A percentile compares a stretch with the other conserved stretches of the same genome.
These are phyloP conservation scores for Xylariaceae sp. DNA, from an alignment of 2,329 filamentous ascomycete genomes.

Conservation along the genomic window DNA sequence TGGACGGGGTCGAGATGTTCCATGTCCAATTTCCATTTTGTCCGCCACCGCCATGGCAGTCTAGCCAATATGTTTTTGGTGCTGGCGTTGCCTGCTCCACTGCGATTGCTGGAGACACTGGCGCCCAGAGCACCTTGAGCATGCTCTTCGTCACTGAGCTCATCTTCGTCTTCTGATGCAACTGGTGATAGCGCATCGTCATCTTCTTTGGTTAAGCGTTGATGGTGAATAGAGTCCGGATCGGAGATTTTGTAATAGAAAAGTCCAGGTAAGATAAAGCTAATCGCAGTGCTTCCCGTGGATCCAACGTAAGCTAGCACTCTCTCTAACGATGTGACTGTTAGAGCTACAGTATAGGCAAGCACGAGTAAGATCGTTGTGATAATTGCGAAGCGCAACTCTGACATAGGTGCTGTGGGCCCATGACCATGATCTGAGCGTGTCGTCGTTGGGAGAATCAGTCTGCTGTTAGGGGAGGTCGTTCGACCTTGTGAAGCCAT, in stretches of 20 bases:
- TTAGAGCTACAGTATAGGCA: slow-evolving; percentile 84
- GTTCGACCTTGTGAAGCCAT: slow-evolving; percentile 37
- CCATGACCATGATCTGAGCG: slow-evolving; percentile 50
- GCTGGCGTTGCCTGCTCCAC: slow-evolving; percentile 36
- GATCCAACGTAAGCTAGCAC: slow-evolving; percentile 93
- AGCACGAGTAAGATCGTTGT: slow-evolving; percentile 80
- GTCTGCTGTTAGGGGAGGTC: slow-evolving; percentile 39
- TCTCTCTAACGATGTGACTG: slow-evolving; percentile 80
- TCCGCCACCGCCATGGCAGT: slow-evolving; percentile 47
- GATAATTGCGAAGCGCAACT: slow-evolving; percentile 81
- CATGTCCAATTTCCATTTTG: slow-evolving; percentile 55
- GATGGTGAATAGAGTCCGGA: slow-evolving; percentile 80
- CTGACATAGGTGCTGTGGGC: slow-evolving; percentile 64
- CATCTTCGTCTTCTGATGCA: slow-evolving; percentile 37
- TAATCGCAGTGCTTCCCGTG: slow-evolving; percentile 91
- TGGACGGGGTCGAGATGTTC: slow-evolving; percentile 58
- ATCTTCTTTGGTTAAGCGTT: slow-evolving; percentile 82
- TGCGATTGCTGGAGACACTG: slow-evolving; percentile 43
- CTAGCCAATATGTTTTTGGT: slow-evolving; percentile 32
- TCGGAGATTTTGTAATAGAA: slow-evolving; percentile 99
- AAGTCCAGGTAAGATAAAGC: slow-evolving; percentile 89
- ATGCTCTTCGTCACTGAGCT: slow-evolving; percentile 15
- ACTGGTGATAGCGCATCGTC: slow-evolving; percentile 66
- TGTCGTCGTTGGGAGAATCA: slow-evolving; percentile 38
- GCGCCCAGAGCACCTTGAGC: slow-evolving; percentile 39